Evolutionary conservation across 257 asterid species (phyloP).

Genomic region (Solanum pimpinellifolium): DNA sequence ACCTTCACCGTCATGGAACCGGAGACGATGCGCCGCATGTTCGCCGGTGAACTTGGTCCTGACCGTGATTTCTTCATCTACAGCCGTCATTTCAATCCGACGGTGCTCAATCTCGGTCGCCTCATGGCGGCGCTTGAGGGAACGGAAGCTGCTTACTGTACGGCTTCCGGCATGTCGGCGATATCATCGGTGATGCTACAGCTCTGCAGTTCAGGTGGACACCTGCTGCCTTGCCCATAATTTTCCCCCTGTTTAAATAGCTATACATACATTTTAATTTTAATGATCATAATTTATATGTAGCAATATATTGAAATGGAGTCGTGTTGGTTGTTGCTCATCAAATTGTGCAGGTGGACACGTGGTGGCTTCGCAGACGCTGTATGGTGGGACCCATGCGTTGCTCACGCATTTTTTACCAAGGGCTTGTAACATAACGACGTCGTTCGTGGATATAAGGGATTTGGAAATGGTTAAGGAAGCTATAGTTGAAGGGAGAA

Average conservation of each 20-base stretch:
- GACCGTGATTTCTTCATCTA: constrained; percentile 86
- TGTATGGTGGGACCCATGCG: constrained; percentile 95
- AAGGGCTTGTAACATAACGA: constrained; percentile 69
- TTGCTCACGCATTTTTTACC: constrained; percentile 69
- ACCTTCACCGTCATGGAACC: constrained; percentile 99
- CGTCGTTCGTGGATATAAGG: constrained; percentile 72
- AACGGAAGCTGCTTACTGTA: constrained; percentile 94
- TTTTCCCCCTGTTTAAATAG: not conserved
- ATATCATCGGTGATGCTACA: constrained; percentile 74
- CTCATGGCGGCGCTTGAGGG: constrained; percentile 90
- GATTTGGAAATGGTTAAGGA: constrained; percentile 40
- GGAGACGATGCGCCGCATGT: constrained; percentile 93
- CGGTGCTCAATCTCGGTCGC: constrained; percentile 83
- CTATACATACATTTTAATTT: not conserved
- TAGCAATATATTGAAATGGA: not conserved
- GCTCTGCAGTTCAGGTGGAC: constrained; percentile 84
- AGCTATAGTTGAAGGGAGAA: constrained; percentile 54
- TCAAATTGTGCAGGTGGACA: constrained; percentile 46
- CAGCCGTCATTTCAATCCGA: constrained; percentile 96
- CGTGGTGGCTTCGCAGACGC: constrained; percentile 67
- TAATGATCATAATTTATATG: no score
- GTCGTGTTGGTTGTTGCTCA: not conserved
- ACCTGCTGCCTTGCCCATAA: constrained; percentile 55
- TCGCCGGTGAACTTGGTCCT: constrained; percentile 86
- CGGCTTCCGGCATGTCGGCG: constrained; percentile 97